Evolutionary conservation across 2,329 filamentous ascomycete species (phyloP), one percentile per base, ranked within the genome.

Genomic region (Colletotrichum lentis): DNA sequence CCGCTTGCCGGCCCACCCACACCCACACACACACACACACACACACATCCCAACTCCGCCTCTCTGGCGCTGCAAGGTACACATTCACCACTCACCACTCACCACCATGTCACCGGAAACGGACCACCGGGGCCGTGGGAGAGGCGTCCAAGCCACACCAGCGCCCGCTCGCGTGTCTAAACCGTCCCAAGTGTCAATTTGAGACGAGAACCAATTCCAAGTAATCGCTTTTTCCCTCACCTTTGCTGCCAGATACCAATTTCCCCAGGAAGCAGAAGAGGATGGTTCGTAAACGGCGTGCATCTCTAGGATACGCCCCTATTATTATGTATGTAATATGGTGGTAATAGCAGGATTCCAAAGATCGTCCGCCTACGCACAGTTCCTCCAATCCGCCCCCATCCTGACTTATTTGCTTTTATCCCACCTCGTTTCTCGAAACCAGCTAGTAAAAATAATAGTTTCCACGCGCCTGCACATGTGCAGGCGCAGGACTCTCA

Each of bases 241-340:
- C 27, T 46, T 27, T 24, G 12, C 43, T 22, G 1, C 20, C 43
- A n/a, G n/a, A 3, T 35, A 3, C n/a, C 14, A 12, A 18, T n/a
- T 35, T 47, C 2, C 18, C 35, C 16, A 37, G 18, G 3, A 22
- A 27, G 4, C 3, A 39, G 11, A 20, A 50, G n/a, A 3, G 16
- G 22, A 31, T 20, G 55, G 39, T 56, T 64, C 54, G 39, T 64
- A 35, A 68, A 49, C 35, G 41, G 54, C 43, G 61, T 12, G 57
- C 61, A 68, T 59, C 65, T 31, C 65, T 59, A 35, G 49, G 61
- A 59, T 55, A 43, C 24, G 2, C 61, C 60, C 49, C 43, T 39
- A 22, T 49, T 68, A 64, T 68, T 68, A 68, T 68, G 60, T 68
- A 68, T 68, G 60, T 67, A 67, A 20, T 54, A 54, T 64, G 57